Evolutionary conservation across 768 basidiomycete genomes (phyloP), one percentile per base, ranked within the genome.

Genomic region (Mrakia frigida): DNA sequence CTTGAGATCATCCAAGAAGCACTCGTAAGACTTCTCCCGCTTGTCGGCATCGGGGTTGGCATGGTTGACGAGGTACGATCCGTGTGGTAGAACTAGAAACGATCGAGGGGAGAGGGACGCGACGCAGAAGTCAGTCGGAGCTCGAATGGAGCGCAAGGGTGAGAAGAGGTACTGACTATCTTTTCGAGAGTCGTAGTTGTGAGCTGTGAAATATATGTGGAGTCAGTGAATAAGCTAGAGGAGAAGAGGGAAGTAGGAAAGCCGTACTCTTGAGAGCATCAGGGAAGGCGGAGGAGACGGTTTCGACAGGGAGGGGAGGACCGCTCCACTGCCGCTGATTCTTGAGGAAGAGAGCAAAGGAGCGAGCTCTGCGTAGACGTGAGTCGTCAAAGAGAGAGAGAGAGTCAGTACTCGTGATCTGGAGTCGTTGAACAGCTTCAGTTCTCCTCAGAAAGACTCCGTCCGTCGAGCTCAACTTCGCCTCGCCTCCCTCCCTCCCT

Each of bases 301-400:
- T 88, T 18, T 85, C 82, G 0, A 86, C 82, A 16, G 85, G 86
- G 1, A 92, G 85, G 3, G 88, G 84, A 5, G 89, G 87, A 6
- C 90, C 89, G 14, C 83, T 85, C 93, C 93, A 95, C 83, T 90
- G 90, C 31, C 91, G 85, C 79, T 94, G 93, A 0, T 90, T 91
- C 83, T 94, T 95, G 56, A 93, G 82, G 80, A 94, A 94, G 13
- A 94, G 85, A 0, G 91, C 92, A 79, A 94, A 91, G 6, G 92
- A 88, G 73, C 89, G 91, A n/a, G 91, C 92, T 0, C 91, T 50
- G n/a, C n/a, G 46, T 50, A 21, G 9, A 14, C 39, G 18, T 50
- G 3, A 6, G 2, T 1, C 16, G 6, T 18, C 3, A 18, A 4
- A 21, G 13, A 50, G 13, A 18, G 5, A 50, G 46, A 14, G 2